These are phyloP conservation scores for Avena sativa DNA, from an alignment of 176 grass and related monocot species.

Conservation along the genomic window DNA sequence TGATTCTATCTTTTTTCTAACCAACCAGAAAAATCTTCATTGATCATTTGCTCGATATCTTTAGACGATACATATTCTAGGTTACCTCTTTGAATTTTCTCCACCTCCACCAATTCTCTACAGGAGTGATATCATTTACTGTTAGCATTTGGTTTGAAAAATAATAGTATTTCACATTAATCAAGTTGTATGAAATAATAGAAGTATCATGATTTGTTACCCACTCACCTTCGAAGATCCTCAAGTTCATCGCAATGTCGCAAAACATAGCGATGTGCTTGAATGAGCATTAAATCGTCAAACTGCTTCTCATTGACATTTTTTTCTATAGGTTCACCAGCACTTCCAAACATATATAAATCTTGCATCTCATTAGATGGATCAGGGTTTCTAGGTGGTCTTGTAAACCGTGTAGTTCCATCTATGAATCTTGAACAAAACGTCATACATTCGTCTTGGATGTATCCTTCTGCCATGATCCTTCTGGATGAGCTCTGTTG, in stretches of 20 bases:
- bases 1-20: not conserved
- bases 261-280: constrained; percentile 17
- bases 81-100: not conserved
- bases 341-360: not conserved
- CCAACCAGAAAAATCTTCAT: constrained; percentile 9
- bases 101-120: not conserved
- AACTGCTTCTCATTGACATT: not conserved
- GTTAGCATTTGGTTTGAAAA: not conserved
- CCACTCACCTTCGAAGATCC: not conserved
- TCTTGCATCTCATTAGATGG: not conserved
- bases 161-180: not conserved
- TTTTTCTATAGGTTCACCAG: constrained; percentile 13
- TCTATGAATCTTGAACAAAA: not conserved
- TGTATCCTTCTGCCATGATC: not conserved
- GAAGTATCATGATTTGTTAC: not conserved
- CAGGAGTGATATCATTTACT: not conserved
- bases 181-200: not conserved
- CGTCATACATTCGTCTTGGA: not conserved
- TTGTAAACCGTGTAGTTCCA: not conserved
- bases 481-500: constrained; percentile 2
- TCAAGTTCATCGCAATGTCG: constrained; percentile 19
- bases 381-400: not conserved
- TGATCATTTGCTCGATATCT: not conserved
- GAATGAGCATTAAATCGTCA: not conserved
- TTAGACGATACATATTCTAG: not conserved